Evolutionary conservation across 192 early-diverging fungal species (phyloP).

Genomic region (Paraglomus occultum): DNA sequence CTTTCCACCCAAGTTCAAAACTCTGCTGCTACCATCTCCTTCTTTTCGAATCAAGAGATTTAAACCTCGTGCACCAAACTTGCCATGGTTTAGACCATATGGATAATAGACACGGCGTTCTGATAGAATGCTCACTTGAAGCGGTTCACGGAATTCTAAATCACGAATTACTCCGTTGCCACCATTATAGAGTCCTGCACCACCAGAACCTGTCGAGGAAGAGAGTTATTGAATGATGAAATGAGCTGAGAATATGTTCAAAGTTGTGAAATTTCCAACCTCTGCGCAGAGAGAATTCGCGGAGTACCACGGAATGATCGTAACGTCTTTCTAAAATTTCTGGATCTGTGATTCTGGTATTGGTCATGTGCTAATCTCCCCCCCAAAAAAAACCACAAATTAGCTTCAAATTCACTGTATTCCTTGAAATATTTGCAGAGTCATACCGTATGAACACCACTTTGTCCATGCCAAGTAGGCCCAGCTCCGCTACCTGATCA

Average conservation of each 20-base stretch:
- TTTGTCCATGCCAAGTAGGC: slow-evolving; percentile 83
- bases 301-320: slow-evolving; percentile 73
- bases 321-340: slow-evolving; percentile 92
- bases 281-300: slow-evolving; percentile 73
- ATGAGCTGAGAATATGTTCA: not conserved
- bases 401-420: not conserved
- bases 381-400: not conserved
- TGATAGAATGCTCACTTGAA: slow-evolving; percentile 87
- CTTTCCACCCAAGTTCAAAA: slow-evolving; percentile 81
- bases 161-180: slow-evolving; percentile 94
- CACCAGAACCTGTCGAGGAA: slow-evolving; percentile 61
- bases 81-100: slow-evolving; percentile 84
- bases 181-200: slow-evolving; percentile 69
- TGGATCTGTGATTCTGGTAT: slow-evolving; percentile 96
- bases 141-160: slow-evolving; percentile 84
- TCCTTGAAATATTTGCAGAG: not conserved
- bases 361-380: slow-evolving; percentile 97
- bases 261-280: slow-evolving; percentile 18
- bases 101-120: slow-evolving; percentile 89
- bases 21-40: not conserved
- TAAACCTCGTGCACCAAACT: slow-evolving; percentile 63
- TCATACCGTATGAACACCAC: slow-evolving; percentile 64
- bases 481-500: slow-evolving; percentile 75
- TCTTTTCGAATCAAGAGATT: slow-evolving; percentile 75
- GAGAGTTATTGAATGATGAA: not conserved